Evolutionary conservation across 1,139 yeast species (phyloP).

Genomic region (Saccharomycopsis crataegensis): DNA sequence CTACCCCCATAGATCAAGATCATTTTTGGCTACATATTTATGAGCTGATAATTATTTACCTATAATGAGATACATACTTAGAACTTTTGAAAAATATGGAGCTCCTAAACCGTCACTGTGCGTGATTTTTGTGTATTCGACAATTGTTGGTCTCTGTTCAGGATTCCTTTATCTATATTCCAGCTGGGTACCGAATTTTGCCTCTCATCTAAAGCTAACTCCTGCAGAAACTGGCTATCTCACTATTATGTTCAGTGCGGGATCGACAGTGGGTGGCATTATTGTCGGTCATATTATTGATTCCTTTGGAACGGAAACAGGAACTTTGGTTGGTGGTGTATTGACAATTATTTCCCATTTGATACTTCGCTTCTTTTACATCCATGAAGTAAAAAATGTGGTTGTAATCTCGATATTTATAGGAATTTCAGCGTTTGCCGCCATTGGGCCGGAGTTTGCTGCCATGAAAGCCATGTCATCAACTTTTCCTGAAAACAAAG

Average conservation of each 20-base stretch:
- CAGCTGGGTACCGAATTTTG: slow-evolving; percentile 63
- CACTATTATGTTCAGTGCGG: slow-evolving; percentile 54
- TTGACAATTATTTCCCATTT: slow-evolving; percentile 36
- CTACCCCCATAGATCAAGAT: not conserved
- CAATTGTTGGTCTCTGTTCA: slow-evolving; percentile 42
- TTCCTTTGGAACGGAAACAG: slow-evolving; percentile 44
- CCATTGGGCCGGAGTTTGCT: slow-evolving; percentile 56
- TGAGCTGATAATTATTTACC: not conserved
- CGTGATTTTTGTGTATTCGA: slow-evolving; percentile 11
- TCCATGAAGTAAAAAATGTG: slow-evolving; percentile 35
- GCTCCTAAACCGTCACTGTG: slow-evolving; percentile 1
- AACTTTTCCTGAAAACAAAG: slow-evolving; percentile 63
- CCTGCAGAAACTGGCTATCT: slow-evolving; percentile 57
- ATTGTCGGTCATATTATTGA: slow-evolving; percentile 66
- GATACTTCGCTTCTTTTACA: slow-evolving; percentile 32
- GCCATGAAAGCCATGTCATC: slow-evolving; percentile 63
- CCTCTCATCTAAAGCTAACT: slow-evolving; percentile 47
- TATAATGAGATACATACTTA: not conserved
- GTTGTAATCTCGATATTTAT: slow-evolving; percentile 28
- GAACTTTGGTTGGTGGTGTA: slow-evolving; percentile 49
- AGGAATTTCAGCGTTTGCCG: slow-evolving; percentile 46
- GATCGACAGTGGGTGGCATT: slow-evolving; percentile 61
- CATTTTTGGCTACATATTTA: not conserved
- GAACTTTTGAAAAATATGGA: too few species aligned
- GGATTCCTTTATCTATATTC: slow-evolving; percentile 74